phyloP scores from a whole-genome alignment of 495 filamentous ascomycete species.

The Glarea lozoyensis region DNA sequence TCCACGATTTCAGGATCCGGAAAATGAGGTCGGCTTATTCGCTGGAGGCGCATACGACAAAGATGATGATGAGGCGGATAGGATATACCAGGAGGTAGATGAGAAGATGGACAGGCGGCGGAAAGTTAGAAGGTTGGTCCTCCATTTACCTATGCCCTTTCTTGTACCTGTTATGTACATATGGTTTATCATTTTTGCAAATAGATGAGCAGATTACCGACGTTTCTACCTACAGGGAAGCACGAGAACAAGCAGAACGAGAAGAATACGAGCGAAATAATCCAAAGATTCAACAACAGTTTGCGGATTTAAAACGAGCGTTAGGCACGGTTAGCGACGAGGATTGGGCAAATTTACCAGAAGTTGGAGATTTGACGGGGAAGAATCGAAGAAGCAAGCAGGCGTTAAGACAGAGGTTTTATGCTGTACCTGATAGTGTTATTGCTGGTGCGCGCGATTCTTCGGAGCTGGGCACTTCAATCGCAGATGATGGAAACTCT shows the following conservation, averaged over 20 bases:
- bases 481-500: constrained; percentile 65
- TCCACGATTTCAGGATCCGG: constrained; percentile 87
- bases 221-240: constrained; percentile 78
- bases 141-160: constrained; percentile 20
- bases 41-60: constrained; percentile 88
- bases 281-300: constrained; percentile 97
- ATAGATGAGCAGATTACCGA: constrained; percentile 83
- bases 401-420: constrained; percentile 76
- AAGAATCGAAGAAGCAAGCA: constrained; percentile 81
- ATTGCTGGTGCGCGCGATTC: constrained; percentile 76
- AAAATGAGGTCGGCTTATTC: constrained; percentile 94
- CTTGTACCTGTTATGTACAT: constrained; percentile 28
- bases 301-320: constrained; percentile 88
- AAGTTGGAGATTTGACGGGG: constrained; percentile 93
- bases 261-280: constrained; percentile 95
- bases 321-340: constrained; percentile 85
- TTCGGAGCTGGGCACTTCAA: constrained; percentile 72
- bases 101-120: constrained; percentile 90
- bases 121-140: constrained; percentile 81
- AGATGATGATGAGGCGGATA: constrained; percentile 94
- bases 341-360: constrained; percentile 91
- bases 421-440: constrained; percentile 95
- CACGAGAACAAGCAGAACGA: constrained; percentile 80
- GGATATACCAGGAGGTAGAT: constrained; percentile 90
- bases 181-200: constrained; percentile 57